Evolutionary conservation across 1,139 yeast genomes (phyloP).

Genomic region (Geotrichum carabidarum): DNA sequence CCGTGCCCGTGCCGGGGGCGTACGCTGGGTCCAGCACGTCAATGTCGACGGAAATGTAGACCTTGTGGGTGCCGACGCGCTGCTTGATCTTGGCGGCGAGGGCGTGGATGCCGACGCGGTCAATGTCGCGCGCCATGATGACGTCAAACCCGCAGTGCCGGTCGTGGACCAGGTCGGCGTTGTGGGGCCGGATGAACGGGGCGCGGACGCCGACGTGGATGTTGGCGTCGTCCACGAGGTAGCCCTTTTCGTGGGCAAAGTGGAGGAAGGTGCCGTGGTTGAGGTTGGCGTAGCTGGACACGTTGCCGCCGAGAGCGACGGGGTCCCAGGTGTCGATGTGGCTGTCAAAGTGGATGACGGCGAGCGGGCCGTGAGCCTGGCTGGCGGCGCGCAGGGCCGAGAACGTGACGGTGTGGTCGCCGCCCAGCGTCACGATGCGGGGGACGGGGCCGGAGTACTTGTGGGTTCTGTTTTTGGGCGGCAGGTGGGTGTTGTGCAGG

Average conservation of each 20-base stretch:
- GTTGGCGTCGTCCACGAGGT: slow-evolving; percentile 46
- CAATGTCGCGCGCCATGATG: slow-evolving; percentile 64
- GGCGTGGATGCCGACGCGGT: slow-evolving; percentile 42
- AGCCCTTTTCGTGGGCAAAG: slow-evolving; percentile 55
- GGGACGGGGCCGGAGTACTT: slow-evolving; percentile 36
- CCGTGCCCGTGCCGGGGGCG: slow-evolving; percentile 81
- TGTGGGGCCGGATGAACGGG: slow-evolving; percentile 33
- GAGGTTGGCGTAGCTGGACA: slow-evolving; percentile 40
- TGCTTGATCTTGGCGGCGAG: slow-evolving; percentile 54
- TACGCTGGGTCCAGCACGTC: slow-evolving; percentile 77
- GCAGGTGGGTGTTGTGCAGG: slow-evolving; percentile 59
- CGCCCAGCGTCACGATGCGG: slow-evolving; percentile 64
- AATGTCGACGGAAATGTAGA: slow-evolving; percentile 68
- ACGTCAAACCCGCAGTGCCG: slow-evolving; percentile 58
- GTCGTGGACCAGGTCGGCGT: slow-evolving; percentile 56
- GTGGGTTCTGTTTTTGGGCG: slow-evolving; percentile 34
- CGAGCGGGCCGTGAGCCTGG: slow-evolving; percentile 55
- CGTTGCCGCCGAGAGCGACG: slow-evolving; percentile 65
- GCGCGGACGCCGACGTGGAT: slow-evolving; percentile 70
- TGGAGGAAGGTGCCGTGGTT: slow-evolving; percentile 77
- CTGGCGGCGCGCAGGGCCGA: slow-evolving; percentile 63
- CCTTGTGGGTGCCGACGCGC: slow-evolving; percentile 55
- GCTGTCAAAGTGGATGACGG: slow-evolving; percentile 70
- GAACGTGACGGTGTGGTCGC: slow-evolving; percentile 67
- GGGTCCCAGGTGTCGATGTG: slow-evolving; percentile 69